These are phyloP conservation scores for Fibroporia radiculosa DNA, from an alignment of 768 basidiomycete species.

Conservation along the genomic window DNA sequence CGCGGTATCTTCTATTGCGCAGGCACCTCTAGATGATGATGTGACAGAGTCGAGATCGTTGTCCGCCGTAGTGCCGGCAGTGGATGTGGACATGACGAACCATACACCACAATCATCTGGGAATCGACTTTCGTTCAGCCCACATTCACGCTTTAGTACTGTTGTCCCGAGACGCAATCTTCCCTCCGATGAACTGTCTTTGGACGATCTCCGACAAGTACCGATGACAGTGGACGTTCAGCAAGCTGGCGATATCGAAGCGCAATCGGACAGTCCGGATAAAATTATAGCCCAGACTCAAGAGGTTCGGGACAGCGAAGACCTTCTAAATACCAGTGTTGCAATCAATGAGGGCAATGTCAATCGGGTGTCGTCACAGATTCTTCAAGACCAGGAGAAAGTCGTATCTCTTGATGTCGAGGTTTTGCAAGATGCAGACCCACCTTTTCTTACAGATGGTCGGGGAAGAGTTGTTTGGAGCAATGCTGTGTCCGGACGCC, in stretches of 20 bases:
- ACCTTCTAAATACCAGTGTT: no score
- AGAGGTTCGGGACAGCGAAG: no score
- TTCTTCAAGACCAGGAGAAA: not conserved
- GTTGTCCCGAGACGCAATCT: not conserved
- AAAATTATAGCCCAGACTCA: no score
- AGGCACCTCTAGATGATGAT: no score
- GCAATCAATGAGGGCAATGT: no score
- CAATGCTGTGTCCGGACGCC: conserved; percentile 10
- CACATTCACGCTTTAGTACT: conserved; percentile 3
- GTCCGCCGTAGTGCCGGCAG: no score
- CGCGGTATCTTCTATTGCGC: no score
- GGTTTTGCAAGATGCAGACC: conserved; percentile 14
- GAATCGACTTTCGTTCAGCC: not conserved
- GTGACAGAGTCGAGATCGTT: no score
- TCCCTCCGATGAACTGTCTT: not conserved
- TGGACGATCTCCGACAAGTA: conserved; percentile 1
- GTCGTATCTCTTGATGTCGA: no score
- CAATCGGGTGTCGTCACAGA: not conserved
- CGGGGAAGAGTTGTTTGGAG: conserved; percentile 30
- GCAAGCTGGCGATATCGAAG: no score
- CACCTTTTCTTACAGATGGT: conserved; percentile 28
- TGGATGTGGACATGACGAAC: no score
- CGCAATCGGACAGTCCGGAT: no score
- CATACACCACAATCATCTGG: not conserved
- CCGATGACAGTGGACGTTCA: not conserved